Evolutionary conservation across 2,329 filamentous ascomycete species (phyloP).

Genomic region (Conoideocrella luteorostrata): DNA sequence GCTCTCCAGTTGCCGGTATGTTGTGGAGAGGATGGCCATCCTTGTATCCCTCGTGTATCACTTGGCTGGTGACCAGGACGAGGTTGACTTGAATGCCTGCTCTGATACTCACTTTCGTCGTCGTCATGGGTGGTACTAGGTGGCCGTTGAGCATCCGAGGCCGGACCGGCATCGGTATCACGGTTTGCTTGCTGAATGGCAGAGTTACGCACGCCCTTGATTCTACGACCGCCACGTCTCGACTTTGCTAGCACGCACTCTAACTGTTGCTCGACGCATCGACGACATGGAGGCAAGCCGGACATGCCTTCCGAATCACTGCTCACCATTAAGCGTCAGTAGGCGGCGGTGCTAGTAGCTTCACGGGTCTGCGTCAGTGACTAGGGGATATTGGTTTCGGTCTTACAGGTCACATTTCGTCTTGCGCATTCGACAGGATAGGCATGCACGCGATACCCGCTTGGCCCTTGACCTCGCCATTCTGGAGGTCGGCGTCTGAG

Average conservation of each 20-base stretch:
- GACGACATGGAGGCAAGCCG: slow-evolving; percentile 29
- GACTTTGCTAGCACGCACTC: slow-evolving; percentile 36
- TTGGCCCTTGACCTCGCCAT: slow-evolving; percentile 17
- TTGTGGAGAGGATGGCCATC: slow-evolving; percentile 13
- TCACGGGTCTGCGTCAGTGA: too few relatives aligned
- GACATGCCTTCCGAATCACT: slow-evolving; percentile 29
- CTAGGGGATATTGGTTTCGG: too few relatives aligned
- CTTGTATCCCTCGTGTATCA: slow-evolving; percentile 4
- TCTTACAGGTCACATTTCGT: slow-evolving; percentile 27
- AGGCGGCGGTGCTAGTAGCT: slow-evolving; percentile 4
- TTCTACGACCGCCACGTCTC: slow-evolving; percentile 29
- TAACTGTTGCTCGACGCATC: slow-evolving; percentile 30
- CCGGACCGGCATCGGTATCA: background rate
- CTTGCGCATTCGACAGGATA: slow-evolving; percentile 25
- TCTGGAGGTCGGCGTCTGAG: slow-evolving; percentile 12
- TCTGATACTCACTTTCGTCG: slow-evolving; percentile 7
- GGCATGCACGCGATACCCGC: slow-evolving; percentile 25
- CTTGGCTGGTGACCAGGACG: background rate
- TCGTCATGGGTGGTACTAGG: slow-evolving; percentile 7
- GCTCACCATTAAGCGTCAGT: slow-evolving; percentile 7
- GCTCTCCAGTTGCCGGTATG: slow-evolving; percentile 11
- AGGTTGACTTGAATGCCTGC: slow-evolving; percentile 2
- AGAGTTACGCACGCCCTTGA: slow-evolving; percentile 19
- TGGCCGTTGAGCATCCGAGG: background rate
- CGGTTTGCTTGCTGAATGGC: slow-evolving; percentile 6